Conservation (phyloP, 371 early-diverging fungal genomes). For the Mucor irregularis region DNA sequence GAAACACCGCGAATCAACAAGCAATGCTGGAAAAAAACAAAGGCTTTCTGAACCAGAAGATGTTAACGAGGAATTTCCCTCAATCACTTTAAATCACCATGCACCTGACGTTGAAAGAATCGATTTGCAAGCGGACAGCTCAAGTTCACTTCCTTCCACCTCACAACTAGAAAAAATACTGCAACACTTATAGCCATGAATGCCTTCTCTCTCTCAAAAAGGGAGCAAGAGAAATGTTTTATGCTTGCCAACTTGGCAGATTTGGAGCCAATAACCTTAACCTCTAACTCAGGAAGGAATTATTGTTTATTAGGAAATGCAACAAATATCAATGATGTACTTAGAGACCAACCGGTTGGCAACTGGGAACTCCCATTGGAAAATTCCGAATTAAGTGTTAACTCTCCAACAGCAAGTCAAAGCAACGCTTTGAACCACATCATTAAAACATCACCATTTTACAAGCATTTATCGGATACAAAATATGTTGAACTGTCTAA, state of each 20-base stretch:
- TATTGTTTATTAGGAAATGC: constrained; percentile 17
- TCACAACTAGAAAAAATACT: constrained; percentile 16
- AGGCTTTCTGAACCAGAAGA: constrained; percentile 8
- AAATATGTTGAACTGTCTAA: constrained; percentile 20
- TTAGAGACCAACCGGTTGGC: constrained; percentile 13
- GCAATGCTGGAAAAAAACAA: constrained; percentile 15
- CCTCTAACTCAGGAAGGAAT: constrained; percentile 15
- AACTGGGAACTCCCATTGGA: constrained; percentile 19
- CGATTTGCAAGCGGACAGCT: constrained; percentile 10
- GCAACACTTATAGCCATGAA: constrained; percentile 9
- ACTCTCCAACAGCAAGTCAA: constrained; percentile 10
- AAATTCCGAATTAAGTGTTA: constrained; percentile 3
- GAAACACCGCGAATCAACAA: constrained; percentile 6
- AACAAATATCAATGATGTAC: constrained; percentile 17
- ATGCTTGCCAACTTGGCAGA: constrained; percentile 18
- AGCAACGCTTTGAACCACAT: constrained; percentile 11
- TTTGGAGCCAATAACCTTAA: constrained; percentile 15
- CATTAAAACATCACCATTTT: constrained; percentile 13
- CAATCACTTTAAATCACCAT: constrained; percentile 14
- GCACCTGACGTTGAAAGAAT: constrained; percentile 10
- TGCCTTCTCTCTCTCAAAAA: constrained; percentile 21
- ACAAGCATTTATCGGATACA: constrained; percentile 9
- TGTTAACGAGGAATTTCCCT: constrained; percentile 11
- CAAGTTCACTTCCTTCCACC: constrained; percentile 18
- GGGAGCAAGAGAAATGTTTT: constrained; percentile 14